Conservation (phyloP, 2,329 filamentous ascomycete species). For the Diaporthe sp. region DNA sequence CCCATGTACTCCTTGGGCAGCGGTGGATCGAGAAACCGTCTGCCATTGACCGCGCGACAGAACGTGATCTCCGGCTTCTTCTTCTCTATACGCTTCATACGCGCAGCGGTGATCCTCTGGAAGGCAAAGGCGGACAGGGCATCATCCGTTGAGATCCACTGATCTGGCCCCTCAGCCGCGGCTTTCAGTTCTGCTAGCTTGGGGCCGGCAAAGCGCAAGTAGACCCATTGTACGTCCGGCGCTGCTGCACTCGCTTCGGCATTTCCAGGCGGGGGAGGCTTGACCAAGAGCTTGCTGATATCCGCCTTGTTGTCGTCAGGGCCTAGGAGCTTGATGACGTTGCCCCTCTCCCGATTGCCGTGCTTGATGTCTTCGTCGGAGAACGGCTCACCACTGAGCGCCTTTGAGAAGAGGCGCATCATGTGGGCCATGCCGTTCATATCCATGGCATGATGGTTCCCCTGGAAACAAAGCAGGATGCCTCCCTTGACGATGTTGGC, state of each 20-base stretch:
- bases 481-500: constrained; percentile 44
- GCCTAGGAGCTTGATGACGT: constrained; percentile 32
- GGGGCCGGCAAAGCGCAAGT: constrained; percentile 36
- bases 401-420: constrained; percentile 37
- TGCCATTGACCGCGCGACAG: constrained; percentile 33
- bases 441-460: constrained; percentile 44
- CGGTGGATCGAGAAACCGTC: constrained; percentile 27
- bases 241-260: background rate
- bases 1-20: constrained; percentile 33
- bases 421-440: constrained; percentile 44
- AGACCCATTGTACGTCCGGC: constrained; percentile 35
- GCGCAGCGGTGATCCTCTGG: constrained; percentile 31
- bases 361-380: constrained; percentile 9
- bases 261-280: background rate
- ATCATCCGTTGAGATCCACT: constrained; percentile 40
- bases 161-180: background rate
- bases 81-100: constrained; percentile 31
- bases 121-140: constrained; percentile 34
- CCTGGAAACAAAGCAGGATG: constrained; percentile 43
- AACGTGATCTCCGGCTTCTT: constrained; percentile 21
- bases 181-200: constrained; percentile 38
- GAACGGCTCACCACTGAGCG: constrained; percentile 30
- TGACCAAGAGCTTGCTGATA: constrained; percentile 9
- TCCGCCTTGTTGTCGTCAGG: constrained; percentile 24
- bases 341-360: constrained; percentile 35